A percentile compares a stretch with the other conserved stretches of the same genome.
Evolutionary conservation across 1,284 basidiomycete species (phyloP).

Genomic region (Taiwanofungus camphoratus): DNA sequence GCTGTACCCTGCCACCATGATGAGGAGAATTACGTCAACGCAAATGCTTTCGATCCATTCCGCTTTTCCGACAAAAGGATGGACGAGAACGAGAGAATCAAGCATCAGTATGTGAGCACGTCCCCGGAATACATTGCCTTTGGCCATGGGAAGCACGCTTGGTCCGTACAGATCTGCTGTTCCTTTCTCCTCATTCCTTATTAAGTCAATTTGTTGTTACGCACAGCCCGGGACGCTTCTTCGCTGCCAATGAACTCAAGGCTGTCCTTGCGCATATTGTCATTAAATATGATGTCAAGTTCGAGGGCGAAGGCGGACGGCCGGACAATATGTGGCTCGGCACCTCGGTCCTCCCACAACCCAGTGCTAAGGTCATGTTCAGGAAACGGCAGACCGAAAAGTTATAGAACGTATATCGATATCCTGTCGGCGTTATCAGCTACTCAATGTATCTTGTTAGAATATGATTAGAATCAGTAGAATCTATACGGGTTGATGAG

Average conservation of each 20-base stretch:
- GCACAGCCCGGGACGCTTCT: conserved; percentile 19
- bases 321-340: conserved; percentile 13
- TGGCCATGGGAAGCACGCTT: conserved; percentile 23
- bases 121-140: conserved; percentile 19
- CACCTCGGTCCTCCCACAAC: conserved; percentile 12
- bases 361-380: conserved; percentile 16
- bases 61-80: conserved; percentile 37
- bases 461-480: too few species aligned
- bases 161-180: too few species aligned
- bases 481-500: too few species aligned
- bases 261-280: conserved; percentile 17
- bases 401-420: too few species aligned
- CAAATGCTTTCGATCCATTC: conserved; percentile 35
- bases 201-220: too few species aligned
- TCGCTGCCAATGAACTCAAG: conserved; percentile 18
- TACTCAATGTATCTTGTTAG: too few species aligned
- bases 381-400: conserved; percentile 14
- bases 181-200: background rate
- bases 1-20: conserved; percentile 35
- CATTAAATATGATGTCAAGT: conserved; percentile 17
- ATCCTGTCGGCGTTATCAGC: too few species aligned
- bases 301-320: conserved; percentile 14
- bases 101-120: conserved; percentile 21
- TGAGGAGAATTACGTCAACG: conserved; percentile 32
- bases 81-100: conserved; percentile 11